Evolutionary conservation across 768 basidiomycete genomes (phyloP), one percentile per base, ranked within the genome.

Genomic region (Pisolithus orientalis): DNA sequence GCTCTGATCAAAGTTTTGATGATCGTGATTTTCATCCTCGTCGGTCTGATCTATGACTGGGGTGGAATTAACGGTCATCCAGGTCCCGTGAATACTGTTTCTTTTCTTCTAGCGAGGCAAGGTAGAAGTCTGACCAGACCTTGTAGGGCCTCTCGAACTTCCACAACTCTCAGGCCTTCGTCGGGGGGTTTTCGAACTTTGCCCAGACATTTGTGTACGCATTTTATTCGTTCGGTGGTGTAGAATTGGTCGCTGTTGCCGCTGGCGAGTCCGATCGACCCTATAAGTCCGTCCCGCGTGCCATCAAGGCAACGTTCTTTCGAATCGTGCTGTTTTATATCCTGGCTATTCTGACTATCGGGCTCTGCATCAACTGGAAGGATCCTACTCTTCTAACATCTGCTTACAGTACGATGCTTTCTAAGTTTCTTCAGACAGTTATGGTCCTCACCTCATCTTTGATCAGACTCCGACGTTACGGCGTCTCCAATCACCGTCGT

Each of bases 181-280:
- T 80, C 10, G 80, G 79, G 9, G 78, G 78, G 43, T 80, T 79
- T 51, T 52, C 73, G 37, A 68, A 75, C 32, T 79, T 80, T 62
- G 75, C 77, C 7, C 77, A 77, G 58, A 78, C 76, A 5, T 84
- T 84, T 54, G 82, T 85, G 37, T 86, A 76, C 32, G 84, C 84
- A 11, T 85, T 85, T 54, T 89, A 81, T 67, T 84, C 83, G 7
- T 83, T 78, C 63, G 81, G 78, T 16, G 82, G 84, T 16, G 80
- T 85, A 29, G 85, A 86, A 58, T 75, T 89, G 9, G 84, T 87
- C 39, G 80, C 83, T 3, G 65, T 88, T 31, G 85, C 85, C n/a
- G 85, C 85, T 9, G 83, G 84, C 32, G 86, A 87, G 68, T 80
- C 80, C 6, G 75, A 74, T 44, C 75, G 75, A 57, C 85, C 85